Evolutionary conservation across 345 rosid genomes (phyloP).

Genomic region (Combretum micranthum): DNA sequence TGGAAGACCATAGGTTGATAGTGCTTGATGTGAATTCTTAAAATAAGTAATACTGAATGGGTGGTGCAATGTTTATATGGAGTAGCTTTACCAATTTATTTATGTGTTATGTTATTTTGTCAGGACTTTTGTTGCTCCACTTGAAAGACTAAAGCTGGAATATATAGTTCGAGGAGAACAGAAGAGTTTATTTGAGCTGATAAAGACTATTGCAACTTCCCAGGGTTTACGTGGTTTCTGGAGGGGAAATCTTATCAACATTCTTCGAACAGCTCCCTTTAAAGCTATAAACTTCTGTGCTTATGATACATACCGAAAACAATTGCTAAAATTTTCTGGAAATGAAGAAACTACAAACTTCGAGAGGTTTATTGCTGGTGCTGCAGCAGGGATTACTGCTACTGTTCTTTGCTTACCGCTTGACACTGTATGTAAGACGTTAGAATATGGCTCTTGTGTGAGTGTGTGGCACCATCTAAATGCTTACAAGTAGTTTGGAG

Average conservation of each 20-base stretch:
- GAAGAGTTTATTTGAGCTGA: slow-evolving; percentile 53
- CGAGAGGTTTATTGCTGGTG: slow-evolving; percentile 90
- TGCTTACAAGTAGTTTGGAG: neutral
- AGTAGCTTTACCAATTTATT: too few species aligned
- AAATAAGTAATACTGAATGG: too few species aligned
- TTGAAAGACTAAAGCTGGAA: slow-evolving; percentile 89
- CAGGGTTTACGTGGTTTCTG: slow-evolving; percentile 84
- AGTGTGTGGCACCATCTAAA: neutral
- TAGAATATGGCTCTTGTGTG: too few species aligned
- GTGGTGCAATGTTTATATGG: neutral
- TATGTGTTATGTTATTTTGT: slow-evolving; percentile 1
- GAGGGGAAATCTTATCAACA: slow-evolving; percentile 90
- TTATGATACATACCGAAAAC: slow-evolving; percentile 73
- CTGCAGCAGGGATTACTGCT: slow-evolving; percentile 91
- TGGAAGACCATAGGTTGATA: too few species aligned
- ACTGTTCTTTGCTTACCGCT: slow-evolving; percentile 81
- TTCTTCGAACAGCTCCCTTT: slow-evolving; percentile 93
- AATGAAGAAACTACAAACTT: slow-evolving; percentile 73
- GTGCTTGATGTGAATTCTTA: too few species aligned
- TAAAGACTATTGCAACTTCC: slow-evolving; percentile 45
- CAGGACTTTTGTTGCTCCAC: slow-evolving; percentile 84
- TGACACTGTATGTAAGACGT: slow-evolving; percentile 66
- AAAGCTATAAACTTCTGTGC: slow-evolving; percentile 92
- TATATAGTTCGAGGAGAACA: slow-evolving; percentile 75
- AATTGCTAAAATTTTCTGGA: slow-evolving; percentile 48